These are phyloP conservation scores for Clonostachys rosea DNA, from an alignment of 2,329 filamentous ascomycete species.

Conservation along the genomic window DNA sequence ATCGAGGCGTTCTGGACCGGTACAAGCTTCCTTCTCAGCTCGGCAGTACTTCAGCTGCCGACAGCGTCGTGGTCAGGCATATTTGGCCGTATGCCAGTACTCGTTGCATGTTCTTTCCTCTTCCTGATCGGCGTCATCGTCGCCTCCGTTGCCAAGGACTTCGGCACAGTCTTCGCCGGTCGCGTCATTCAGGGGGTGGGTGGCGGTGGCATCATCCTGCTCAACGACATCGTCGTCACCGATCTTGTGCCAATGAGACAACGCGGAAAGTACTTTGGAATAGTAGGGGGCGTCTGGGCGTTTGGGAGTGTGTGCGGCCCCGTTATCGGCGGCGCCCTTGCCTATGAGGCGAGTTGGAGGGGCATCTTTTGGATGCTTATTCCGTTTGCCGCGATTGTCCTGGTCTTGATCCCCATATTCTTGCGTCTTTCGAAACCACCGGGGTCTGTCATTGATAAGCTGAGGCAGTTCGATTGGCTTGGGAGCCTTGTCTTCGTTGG, in stretches of 20 bases:
- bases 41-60: conserved; percentile 33
- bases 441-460: conserved; percentile 2
- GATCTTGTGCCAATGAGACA: conserved; percentile 45
- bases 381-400: not conserved
- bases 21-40: conserved; percentile 25
- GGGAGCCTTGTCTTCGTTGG: conserved; percentile 31
- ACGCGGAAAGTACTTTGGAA: conserved; percentile 31
- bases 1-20: conserved; percentile 66
- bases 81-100: conserved; percentile 40
- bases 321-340: conserved; percentile 14
- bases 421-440: not conserved
- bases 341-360: conserved; percentile 1
- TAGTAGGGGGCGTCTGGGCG: conserved; percentile 20
- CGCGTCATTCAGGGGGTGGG: conserved; percentile 43
- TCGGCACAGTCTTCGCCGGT: conserved; percentile 41
- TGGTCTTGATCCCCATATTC: not conserved
- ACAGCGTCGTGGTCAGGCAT: conserved; percentile 43
- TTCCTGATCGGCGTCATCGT: conserved; percentile 50
- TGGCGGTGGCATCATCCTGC: conserved; percentile 22
- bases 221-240: conserved; percentile 22
- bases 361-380: conserved; percentile 20
- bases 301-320: conserved; percentile 24
- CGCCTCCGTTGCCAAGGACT: conserved; percentile 37
- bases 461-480: conserved; percentile 25
- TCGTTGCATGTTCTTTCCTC: conserved; percentile 31